Percentiles rank a stretch among this genome's conserved stretches.
Evolutionary conservation across 495 filamentous ascomycete species (phyloP).

Genomic region (Thermochaetoides thermophila): DNA sequence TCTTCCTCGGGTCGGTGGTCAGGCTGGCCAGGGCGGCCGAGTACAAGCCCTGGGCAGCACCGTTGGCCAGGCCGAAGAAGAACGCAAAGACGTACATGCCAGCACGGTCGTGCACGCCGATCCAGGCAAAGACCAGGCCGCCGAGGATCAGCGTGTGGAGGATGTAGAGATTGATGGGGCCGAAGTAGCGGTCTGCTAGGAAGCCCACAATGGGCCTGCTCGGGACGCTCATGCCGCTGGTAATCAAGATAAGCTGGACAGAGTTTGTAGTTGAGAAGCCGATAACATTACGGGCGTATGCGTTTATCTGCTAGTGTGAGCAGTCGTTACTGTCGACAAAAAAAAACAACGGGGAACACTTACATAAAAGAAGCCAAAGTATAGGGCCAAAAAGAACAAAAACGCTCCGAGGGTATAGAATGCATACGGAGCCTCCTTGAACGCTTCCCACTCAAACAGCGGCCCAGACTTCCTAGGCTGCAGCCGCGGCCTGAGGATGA

Average conservation of each 20-base stretch:
- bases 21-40: slow-evolving; percentile 24
- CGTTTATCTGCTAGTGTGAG: slow-evolving; percentile 17
- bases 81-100: slow-evolving; percentile 30
- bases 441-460: slow-evolving; percentile 28
- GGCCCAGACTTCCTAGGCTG: slow-evolving; percentile 20
- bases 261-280: slow-evolving; percentile 24
- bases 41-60: slow-evolving; percentile 25
- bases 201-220: slow-evolving; percentile 23
- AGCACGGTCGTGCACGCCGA: slow-evolving; percentile 17
- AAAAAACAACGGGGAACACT: slow-evolving; percentile 5
- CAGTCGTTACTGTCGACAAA: neutral
- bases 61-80: slow-evolving; percentile 26
- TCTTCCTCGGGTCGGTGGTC: slow-evolving; percentile 24
- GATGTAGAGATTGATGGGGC: slow-evolving; percentile 26
- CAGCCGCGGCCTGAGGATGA: slow-evolving; percentile 21
- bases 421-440: slow-evolving; percentile 25
- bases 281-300: slow-evolving; percentile 26
- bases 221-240: slow-evolving; percentile 26
- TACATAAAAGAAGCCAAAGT: slow-evolving; percentile 33
- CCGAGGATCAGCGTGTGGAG: slow-evolving; percentile 18
- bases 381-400: slow-evolving; percentile 28
- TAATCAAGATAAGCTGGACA: slow-evolving; percentile 28
- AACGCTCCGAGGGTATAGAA: slow-evolving; percentile 25
- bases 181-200: slow-evolving; percentile 23
- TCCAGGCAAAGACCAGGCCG: slow-evolving; percentile 24